Conservation (phyloP, 345 rosid genomes). For the Viola odorata region DNA sequence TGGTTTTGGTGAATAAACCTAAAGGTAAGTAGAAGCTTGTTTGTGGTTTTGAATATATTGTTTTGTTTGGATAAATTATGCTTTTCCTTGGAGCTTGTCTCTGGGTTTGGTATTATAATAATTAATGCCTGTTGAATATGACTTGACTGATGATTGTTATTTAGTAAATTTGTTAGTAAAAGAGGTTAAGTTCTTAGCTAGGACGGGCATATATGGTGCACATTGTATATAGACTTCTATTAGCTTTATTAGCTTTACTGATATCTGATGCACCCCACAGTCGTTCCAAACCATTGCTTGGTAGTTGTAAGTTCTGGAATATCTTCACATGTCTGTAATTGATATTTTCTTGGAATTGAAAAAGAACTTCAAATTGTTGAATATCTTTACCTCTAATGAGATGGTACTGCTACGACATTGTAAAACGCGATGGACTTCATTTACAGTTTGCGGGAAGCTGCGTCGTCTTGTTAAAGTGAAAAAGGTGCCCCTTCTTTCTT, state of each 20-base stretch:
- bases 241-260: too few relatives aligned
- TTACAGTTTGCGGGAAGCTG: constrained; percentile 96
- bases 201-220: too few relatives aligned
- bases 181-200: too few relatives aligned
- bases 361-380: background rate
- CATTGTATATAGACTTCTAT: too few relatives aligned
- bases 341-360: constrained; percentile 3
- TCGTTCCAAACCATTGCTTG: background rate
- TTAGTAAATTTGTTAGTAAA: too few relatives aligned
- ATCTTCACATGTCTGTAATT: background rate
- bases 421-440: constrained; percentile 84
- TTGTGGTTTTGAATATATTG: background rate
- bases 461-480: constrained; percentile 80
- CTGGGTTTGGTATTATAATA: too few relatives aligned
- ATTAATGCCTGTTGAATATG: too few relatives aligned
- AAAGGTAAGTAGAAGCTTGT: constrained; percentile 46
- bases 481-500: constrained; percentile 59
- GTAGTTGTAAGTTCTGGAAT: background rate
- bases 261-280: too few relatives aligned
- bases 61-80: background rate
- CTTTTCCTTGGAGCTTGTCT: too few relatives aligned
- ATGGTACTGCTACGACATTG: too few relatives aligned
- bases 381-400: constrained; percentile 2
- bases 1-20: constrained; percentile 86
- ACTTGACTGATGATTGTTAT: too few relatives aligned